phyloP scores from a whole-genome alignment of 2,329 filamentous ascomycete genomes.

The Clarireedia sp. region DNA sequence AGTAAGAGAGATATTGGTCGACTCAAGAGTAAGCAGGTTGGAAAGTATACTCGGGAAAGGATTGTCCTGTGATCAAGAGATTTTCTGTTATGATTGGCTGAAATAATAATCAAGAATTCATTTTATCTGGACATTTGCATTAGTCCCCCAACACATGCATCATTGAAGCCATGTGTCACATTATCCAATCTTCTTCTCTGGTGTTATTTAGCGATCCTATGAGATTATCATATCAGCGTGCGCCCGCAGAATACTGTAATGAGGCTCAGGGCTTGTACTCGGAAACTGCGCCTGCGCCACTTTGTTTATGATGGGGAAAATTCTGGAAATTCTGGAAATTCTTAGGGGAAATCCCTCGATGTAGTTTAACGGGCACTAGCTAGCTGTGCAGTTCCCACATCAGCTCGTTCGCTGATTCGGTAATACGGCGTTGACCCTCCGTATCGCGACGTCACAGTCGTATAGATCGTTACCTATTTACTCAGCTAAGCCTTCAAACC shows the following conservation, averaged over 20 bases:
- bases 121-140: not conserved
- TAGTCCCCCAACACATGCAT: not conserved
- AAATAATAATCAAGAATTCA: not conserved
- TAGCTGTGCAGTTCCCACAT: no score
- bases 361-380: no score
- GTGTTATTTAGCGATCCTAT: conserved; percentile 4
- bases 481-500: conserved; percentile 1
- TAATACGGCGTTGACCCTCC: not conserved
- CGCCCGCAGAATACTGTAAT: not conserved
- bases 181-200: not conserved
- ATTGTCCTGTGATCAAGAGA: conserved; percentile 49
- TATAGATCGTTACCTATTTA: not conserved
- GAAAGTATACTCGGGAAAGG: conserved; percentile 75
- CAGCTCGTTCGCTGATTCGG: no score
- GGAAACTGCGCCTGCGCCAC: no score
- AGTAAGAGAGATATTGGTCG: conserved; percentile 67
- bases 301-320: no score
- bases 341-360: no score
- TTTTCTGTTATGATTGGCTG: conserved; percentile 3
- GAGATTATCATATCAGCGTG: not conserved
- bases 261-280: not conserved
- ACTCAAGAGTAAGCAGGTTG: conserved; percentile 70
- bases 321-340: no score
- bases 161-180: not conserved
- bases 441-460: not conserved